Base-by-base conservation (phyloP, 2,329 filamentous ascomycete genomes). In the Sodiomyces alkalinus region DNA sequence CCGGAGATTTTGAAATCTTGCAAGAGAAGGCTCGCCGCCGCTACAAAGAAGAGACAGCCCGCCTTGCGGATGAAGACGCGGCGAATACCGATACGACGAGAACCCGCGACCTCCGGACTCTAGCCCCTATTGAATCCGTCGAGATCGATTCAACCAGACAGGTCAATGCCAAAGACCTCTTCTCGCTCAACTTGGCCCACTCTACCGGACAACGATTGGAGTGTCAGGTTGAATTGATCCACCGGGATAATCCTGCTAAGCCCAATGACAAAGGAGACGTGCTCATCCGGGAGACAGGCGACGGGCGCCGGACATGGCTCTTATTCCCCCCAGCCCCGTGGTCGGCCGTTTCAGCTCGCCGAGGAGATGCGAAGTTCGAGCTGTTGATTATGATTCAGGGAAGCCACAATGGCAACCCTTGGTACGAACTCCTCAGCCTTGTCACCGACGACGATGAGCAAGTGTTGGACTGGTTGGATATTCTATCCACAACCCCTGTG, bases 201-300 rank as follows among this genome's bases (percentile, higher is more conserved):
- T 92, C 87, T 2, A 93, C 72, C 43, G 86, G 87, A 2, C 87
- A 96, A 48, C 67, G 85, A 34, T 65, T 98, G 24, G 82, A 83
- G 42, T 94, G 90, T 46, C 80, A 80, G 41, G 72, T 93, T 11
- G 90, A 98, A 48, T 49, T 98, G 17, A 65, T 96, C 10, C 68
- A 87, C 38, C 73, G 90, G 45, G 87, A 96, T 45, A 82, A 82
- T 41, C 62, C 73, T 15, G 62, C 67, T n/a, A 68, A 70, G 27
- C 62, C 68, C 19, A 68, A 68, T 3, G 69, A 77, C 36, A 60
- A 68, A 27, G 85, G 87, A 6, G 90, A 98, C 49, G 49, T 98
- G n/a, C 67, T 98, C 14, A 78, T 98, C 32, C 86, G 87, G 39
- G 86, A 96, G 51, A 73, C 85, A n/a, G 83, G 85, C 24, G 68